Evolutionary conservation across 2,329 filamentous ascomycete species (phyloP), one percentile per base, ranked within the genome.

Genomic region (Aspergillus eucalypticola): DNA sequence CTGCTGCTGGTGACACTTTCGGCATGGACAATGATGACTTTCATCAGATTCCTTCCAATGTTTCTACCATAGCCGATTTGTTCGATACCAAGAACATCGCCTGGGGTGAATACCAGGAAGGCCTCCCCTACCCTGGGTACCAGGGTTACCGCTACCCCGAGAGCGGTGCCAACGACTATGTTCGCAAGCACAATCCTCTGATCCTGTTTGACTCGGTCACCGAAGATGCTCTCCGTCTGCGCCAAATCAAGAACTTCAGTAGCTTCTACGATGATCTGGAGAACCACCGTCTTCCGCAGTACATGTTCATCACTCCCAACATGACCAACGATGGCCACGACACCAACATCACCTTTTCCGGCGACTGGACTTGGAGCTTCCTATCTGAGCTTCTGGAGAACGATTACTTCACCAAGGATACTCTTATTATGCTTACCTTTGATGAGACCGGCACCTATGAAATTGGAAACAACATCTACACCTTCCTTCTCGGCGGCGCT

Each of bases 351-450:
- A 89, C 85, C 5, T 83, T 85, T 25, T 89, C 89, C 4, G 90
- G 88, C 2, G 69, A 76, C 19, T 95, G 90, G 90, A 84, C 86
- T 17, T 83, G 86, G 44, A 77, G 71, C 44, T 93, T 92, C 77
- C 77, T 95, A 2, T 83, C 85, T 60, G 89, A 89, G 0, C 86
- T 95, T 10, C 80, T 95, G 6, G 74, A 82, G 29, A 83, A 95
- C 77, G 76, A 80, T 51, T 84, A 88, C 66, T 94, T 95, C 76
- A 90, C 89, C 84, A 79, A 90, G 42, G 86, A 90, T 70, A 94
- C 90, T 0, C 83, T 94, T 1, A 84, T 95, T n/a, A 79, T 94
- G 5, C 75, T 95, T 62, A 93, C 87, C n/a, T 95, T 91, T 69
- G 91, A 96, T 65, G 91, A 95, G 78, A 91, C 88, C 75, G 84